Percentiles rank a stretch among this genome's conserved stretches.
These are phyloP conservation scores for Xylariales sp. DNA, from an alignment of 2,329 filamentous ascomycete species.

Conservation along the genomic window DNA sequence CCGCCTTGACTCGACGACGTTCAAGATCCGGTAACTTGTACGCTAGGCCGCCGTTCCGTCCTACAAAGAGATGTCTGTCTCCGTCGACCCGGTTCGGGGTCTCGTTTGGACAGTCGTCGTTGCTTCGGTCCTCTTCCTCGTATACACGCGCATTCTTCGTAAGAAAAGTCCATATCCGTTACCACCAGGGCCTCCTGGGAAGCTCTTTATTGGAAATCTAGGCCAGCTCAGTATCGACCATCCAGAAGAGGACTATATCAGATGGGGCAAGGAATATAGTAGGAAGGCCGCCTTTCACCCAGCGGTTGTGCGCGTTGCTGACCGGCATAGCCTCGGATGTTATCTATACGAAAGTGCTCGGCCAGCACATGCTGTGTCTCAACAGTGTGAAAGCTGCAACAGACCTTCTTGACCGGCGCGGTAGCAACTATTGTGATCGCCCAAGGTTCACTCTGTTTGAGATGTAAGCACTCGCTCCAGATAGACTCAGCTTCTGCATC, in stretches of 20 bases:
- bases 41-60: no score
- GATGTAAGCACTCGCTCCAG: conserved; percentile 9
- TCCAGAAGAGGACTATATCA: conserved; percentile 26
- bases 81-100: neutral
- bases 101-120: conserved; percentile 9
- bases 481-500: neutral
- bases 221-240: conserved; percentile 24
- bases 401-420: conserved; percentile 35
- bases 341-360: conserved; percentile 30
- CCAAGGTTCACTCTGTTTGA: conserved; percentile 33
- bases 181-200: conserved; percentile 25
- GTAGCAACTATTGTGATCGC: conserved; percentile 34
- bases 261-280: conserved; percentile 28
- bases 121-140: conserved; percentile 8
- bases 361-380: conserved; percentile 32
- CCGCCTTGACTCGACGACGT: no score
- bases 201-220: conserved; percentile 26
- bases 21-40: no score
- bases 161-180: conserved; percentile 16
- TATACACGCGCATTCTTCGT: conserved; percentile 10
- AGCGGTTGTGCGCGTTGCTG: conserved; percentile 21
- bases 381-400: conserved; percentile 31
- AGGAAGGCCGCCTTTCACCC: conserved; percentile 9
- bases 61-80: neutral
- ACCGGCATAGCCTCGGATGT: conserved; percentile 24